phyloP scores from a whole-genome alignment of 768 basidiomycete genomes.

The Lactifluus volemus region DNA sequence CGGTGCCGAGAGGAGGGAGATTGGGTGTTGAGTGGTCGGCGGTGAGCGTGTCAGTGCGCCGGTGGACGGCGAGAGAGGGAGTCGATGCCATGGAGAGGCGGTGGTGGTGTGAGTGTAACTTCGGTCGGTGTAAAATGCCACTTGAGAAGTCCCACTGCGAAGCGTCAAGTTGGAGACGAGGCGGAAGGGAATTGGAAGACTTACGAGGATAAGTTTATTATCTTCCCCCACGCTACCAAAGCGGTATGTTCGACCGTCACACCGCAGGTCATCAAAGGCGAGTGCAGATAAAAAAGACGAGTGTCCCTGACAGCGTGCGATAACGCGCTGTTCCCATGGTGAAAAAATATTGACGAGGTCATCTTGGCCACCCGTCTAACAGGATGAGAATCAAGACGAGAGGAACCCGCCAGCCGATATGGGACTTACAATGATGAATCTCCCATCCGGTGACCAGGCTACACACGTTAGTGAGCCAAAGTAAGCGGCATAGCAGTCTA shows the following conservation, averaged over 20 bases:
- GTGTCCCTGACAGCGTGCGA: conserved; percentile 96
- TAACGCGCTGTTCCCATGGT: conserved; percentile 86
- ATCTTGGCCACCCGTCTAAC: conserved; percentile 91
- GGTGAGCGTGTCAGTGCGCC: conserved; percentile 27
- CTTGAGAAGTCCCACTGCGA: conserved; percentile 90
- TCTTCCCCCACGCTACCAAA: conserved; percentile 97
- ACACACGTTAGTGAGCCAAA: conserved; percentile 88
- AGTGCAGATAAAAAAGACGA: conserved; percentile 88
- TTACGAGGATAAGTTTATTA: conserved; percentile 83
- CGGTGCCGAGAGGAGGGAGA: conserved; percentile 38
- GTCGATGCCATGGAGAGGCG: conserved; percentile 74
- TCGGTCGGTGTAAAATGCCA: conserved; percentile 83
- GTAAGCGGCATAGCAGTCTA: conserved; percentile 91
- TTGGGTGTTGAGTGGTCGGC: conserved; percentile 48
- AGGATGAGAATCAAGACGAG: neutral
- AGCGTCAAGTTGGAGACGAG: neutral
- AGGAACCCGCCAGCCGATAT: too few relatives aligned
- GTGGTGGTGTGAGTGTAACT: conserved; percentile 60
- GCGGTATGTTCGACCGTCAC: conserved; percentile 84
- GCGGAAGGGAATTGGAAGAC: conserved; percentile 20
- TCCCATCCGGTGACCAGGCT: conserved; percentile 92
- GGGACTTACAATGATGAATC: conserved; percentile 71
- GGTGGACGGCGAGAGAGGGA: conserved; percentile 60
- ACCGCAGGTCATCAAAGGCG: conserved; percentile 83
- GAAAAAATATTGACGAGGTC: conserved; percentile 93